Conservation (phyloP, 768 basidiomycete species). For the Macrocybe gigantea region DNA sequence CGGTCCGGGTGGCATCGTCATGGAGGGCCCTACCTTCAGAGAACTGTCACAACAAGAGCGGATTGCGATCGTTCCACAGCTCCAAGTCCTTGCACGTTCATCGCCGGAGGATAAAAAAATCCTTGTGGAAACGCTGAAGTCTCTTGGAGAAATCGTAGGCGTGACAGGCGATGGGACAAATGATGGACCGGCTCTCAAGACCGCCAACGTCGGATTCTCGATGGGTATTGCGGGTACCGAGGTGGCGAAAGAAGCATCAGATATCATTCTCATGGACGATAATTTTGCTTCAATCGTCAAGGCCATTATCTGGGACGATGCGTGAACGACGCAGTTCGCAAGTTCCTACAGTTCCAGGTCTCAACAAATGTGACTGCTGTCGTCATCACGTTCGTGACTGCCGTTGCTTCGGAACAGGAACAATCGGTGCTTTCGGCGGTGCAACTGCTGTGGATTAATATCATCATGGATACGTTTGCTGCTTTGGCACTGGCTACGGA, state of each 20-base stretch:
- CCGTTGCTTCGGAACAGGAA: slow-evolving; percentile 74
- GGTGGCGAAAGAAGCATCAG: slow-evolving; percentile 97
- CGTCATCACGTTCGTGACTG: slow-evolving; percentile 86
- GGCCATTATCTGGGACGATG: slow-evolving; percentile 98
- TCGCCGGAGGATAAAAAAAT: slow-evolving; percentile 97
- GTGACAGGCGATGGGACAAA: slow-evolving; percentile 99
- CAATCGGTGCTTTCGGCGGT: slow-evolving; percentile 90
- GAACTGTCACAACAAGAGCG: slow-evolving; percentile 64
- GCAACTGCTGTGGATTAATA: slow-evolving; percentile 97
- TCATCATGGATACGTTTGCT: slow-evolving; percentile 98
- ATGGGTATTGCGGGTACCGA: slow-evolving; percentile 98
- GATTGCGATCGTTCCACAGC: slow-evolving; percentile 79
- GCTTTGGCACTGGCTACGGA: slow-evolving; percentile 97
- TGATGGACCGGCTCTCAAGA: slow-evolving; percentile 94
- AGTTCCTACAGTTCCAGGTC: slow-evolving; percentile 95
- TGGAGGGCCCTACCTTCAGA: slow-evolving; percentile 96
- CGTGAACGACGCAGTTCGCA: slow-evolving; percentile 95
- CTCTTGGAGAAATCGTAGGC: slow-evolving; percentile 85
- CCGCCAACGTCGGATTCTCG: slow-evolving; percentile 94
- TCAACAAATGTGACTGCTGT: slow-evolving; percentile 96
- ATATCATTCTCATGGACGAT: slow-evolving; percentile 98
- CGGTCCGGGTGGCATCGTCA: slow-evolving; percentile 88
- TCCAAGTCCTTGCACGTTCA: slow-evolving; percentile 96
- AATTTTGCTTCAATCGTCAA: slow-evolving; percentile 95
- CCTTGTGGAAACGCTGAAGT: slow-evolving; percentile 82